These are phyloP conservation scores for Globisporangium acanthophoron DNA, from an alignment of 352 stramenopile species.

Conservation along the genomic window DNA sequence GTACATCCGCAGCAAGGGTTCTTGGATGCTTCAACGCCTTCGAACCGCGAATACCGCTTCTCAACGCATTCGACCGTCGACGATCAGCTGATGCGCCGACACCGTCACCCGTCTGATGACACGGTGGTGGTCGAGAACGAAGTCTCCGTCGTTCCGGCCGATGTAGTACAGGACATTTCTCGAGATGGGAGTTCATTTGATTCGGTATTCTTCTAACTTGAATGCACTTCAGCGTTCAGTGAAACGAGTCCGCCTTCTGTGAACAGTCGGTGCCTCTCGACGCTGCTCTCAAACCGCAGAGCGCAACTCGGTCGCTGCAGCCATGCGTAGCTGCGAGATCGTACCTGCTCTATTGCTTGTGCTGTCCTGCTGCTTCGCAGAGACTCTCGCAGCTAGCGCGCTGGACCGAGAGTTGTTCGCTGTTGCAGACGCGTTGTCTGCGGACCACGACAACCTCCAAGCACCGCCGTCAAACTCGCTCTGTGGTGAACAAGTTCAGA, in stretches of 20 bases:
- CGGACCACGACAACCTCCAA: not conserved
- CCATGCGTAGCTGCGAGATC: constrained; percentile 2
- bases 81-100: constrained; percentile 11
- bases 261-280: not conserved
- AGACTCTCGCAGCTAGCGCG: not conserved
- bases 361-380: constrained; percentile 5
- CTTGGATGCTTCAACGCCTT: not conserved
- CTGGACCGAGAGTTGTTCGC: constrained; percentile 10
- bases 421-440: constrained; percentile 23
- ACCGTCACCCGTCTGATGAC: not conserved
- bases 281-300: not conserved
- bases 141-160: not conserved
- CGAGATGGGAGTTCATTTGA: constrained; percentile 20
- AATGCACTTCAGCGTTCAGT: not conserved
- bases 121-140: too few species aligned
- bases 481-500: constrained; percentile 55
- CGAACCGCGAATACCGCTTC: not conserved
- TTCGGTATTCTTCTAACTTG: constrained; percentile 31
- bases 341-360: constrained; percentile 1
- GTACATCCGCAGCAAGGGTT: not conserved
- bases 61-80: constrained; percentile 12
- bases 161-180: constrained; percentile 12
- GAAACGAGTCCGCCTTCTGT: not conserved
- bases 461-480: constrained; percentile 22
- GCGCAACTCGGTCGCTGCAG: not conserved